Evolutionary conservation across 176 grass and related monocot species (phyloP), one percentile per base, ranked within the genome.

Genomic region (Lolium perenne): DNA sequence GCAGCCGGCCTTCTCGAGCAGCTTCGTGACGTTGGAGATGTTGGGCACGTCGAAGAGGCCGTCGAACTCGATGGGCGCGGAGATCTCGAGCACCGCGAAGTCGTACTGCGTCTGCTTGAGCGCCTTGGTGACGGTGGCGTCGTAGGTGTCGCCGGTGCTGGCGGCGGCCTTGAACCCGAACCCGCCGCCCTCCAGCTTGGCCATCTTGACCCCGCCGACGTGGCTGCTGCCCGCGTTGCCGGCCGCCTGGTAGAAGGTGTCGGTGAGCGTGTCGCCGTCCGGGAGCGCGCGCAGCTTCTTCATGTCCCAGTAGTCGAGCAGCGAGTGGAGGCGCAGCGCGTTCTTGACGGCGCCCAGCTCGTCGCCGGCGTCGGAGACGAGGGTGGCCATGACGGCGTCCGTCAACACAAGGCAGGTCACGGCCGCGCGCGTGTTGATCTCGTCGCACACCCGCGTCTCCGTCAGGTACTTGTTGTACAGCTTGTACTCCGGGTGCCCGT

Each of bases 301-400:
- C 6, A 86, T 84, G 80, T 98, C 96, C 84, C 86, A 98, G 94
- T 98, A 98, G 88, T 98, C 96, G 32, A 98, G 92, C 32, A 98
- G 87, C 32, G 86, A 73, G 43, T 92, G 91, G 14, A 98, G 86
- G 21, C 91, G 96, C 2, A 98, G 90, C 51, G 96, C 96, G 50
- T 92, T 98, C 88, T 95, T 98, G 77, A 98, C 92, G 67, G 84
- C 96, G 4, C 88, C 88, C 2, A 95, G 93, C 8, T 84, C 29
- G 88, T 17, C 78, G 9, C 90, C 90, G 53, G 96, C 90, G 41
- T 91, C 90, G 1, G 58, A 38, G 61, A 88, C 90, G 4, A 98
- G 92, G 13, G 88, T 80, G 0, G 90, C 89, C 96, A 95, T 98
- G 81, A 88, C 90, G 29, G 40, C 69, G 38, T 94, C 90, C 51